Conservation (phyloP, 805 yeast species). For the Yamadazyma scolyti region DNA sequence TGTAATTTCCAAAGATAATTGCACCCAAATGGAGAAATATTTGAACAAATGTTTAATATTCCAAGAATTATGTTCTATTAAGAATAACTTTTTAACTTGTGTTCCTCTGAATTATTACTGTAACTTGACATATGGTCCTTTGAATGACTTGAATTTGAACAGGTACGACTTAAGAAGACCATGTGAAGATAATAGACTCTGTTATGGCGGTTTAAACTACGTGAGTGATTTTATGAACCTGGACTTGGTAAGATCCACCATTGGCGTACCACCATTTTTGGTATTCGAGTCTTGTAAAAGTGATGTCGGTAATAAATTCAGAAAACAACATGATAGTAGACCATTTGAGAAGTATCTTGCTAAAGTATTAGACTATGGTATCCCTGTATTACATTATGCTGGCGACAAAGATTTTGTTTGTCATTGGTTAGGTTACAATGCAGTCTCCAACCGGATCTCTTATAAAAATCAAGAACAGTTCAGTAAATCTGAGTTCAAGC, state of each 20-base stretch:
- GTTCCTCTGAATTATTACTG: slow-evolving; percentile 6
- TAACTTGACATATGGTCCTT: slow-evolving; percentile 5
- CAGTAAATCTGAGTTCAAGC: slow-evolving; percentile 16
- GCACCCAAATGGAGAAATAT: slow-evolving; percentile 21
- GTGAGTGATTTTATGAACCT: slow-evolving; percentile 48
- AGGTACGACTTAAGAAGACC: slow-evolving; percentile 10
- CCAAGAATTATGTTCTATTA: slow-evolving; percentile 1
- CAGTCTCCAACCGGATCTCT: slow-evolving; percentile 32
- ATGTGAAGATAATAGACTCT: slow-evolving; percentile 16
- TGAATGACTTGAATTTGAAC: slow-evolving; percentile 3
- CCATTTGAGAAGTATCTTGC: slow-evolving; percentile 59
- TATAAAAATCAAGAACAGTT: slow-evolving; percentile 15
- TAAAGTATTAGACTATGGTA: slow-evolving; percentile 41
- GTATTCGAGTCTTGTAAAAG: slow-evolving; percentile 38
- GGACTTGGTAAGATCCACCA: slow-evolving; percentile 45
- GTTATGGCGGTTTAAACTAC: slow-evolving; percentile 48
- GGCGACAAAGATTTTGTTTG: slow-evolving; percentile 92
- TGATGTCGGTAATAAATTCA: slow-evolving; percentile 40
- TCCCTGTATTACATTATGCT: slow-evolving; percentile 82
- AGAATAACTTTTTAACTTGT: slow-evolving; percentile 5
- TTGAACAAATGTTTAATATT: slow-evolving; percentile 5
- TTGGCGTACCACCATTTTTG: slow-evolving; percentile 49
- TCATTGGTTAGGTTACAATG: slow-evolving; percentile 86
- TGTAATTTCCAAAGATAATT: slow-evolving; percentile 18
- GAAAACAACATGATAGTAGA: slow-evolving; percentile 54